Conservation (phyloP, 352 stramenopile genomes). For the Phytophthora sp. region DNA sequence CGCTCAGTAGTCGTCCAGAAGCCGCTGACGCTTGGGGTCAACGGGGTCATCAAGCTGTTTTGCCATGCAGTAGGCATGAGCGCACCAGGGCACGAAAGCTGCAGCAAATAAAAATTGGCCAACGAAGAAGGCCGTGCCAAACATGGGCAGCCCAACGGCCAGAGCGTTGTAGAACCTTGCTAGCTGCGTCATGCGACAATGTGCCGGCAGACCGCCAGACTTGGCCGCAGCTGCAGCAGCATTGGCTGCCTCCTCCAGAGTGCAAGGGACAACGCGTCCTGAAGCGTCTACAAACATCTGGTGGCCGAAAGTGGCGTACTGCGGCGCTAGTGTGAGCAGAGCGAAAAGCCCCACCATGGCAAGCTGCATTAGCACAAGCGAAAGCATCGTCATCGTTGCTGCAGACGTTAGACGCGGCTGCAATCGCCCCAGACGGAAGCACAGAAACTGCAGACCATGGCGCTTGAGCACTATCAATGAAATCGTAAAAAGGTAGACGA, state of each 20-base stretch:
- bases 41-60: slow-evolving; percentile 60
- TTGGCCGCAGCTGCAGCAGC: slow-evolving; percentile 40
- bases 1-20: slow-evolving; percentile 69
- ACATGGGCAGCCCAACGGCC: slow-evolving; percentile 73
- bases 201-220: slow-evolving; percentile 30
- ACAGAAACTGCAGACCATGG: slow-evolving; percentile 81
- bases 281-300: slow-evolving; percentile 67
- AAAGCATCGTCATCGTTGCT: slow-evolving; percentile 80
- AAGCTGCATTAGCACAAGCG: slow-evolving; percentile 84
- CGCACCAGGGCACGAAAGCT: slow-evolving; percentile 78
- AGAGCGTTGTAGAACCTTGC: slow-evolving; percentile 84
- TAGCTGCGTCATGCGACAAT: slow-evolving; percentile 83
- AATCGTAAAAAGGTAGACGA: slow-evolving; percentile 81
- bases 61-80: slow-evolving; percentile 76
- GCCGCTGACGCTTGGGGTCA: slow-evolving; percentile 73
- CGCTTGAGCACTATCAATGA: slow-evolving; percentile 78
- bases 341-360: slow-evolving; percentile 84
- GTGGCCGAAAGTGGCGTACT: slow-evolving; percentile 88
- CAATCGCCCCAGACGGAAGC: slow-evolving; percentile 75
- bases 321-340: slow-evolving; percentile 78
- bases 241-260: slow-evolving; percentile 67
- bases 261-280: slow-evolving; percentile 60
- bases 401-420: slow-evolving; percentile 75
- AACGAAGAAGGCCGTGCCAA: slow-evolving; percentile 76
- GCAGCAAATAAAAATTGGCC: slow-evolving; percentile 77